These are phyloP conservation scores for Adansonia rubrostipa DNA, from an alignment of 441 rosid genomes.

Conservation along the genomic window DNA sequence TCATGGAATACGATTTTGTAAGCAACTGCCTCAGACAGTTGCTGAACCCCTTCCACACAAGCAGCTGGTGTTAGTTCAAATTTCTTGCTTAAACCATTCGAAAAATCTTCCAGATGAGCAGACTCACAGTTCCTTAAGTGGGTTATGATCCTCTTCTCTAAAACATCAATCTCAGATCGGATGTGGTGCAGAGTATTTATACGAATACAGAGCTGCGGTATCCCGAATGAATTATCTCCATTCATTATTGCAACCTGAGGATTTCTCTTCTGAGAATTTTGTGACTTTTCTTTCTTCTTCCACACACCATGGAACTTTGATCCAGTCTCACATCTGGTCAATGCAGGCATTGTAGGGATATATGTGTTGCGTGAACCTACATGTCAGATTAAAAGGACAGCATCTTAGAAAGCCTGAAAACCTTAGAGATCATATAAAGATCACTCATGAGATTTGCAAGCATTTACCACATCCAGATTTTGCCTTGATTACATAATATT, in stretches of 20 bases:
- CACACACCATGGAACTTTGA: slow-evolving; percentile 88
- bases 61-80: slow-evolving; percentile 84
- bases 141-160: slow-evolving; percentile 87
- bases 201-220: slow-evolving; percentile 76
- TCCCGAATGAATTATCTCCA: slow-evolving; percentile 69
- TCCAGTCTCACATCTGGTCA: slow-evolving; percentile 74
- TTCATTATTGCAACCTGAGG: slow-evolving; percentile 71
- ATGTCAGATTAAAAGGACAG: slow-evolving; percentile 28
- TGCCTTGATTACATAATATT: slow-evolving; percentile 78
- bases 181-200: slow-evolving; percentile 82
- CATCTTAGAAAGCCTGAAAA: slow-evolving; percentile 24
- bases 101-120: slow-evolving; percentile 80
- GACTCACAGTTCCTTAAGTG: slow-evolving; percentile 94
- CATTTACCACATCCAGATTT: slow-evolving; percentile 93
- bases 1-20: slow-evolving; percentile 87
- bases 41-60: slow-evolving; percentile 89
- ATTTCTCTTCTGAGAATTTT: slow-evolving; percentile 65
- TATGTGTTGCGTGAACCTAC: slow-evolving; percentile 76
- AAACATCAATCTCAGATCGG: slow-evolving; percentile 68
- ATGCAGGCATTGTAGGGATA: slow-evolving; percentile 88
- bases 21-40: slow-evolving; percentile 78
- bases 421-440: slow-evolving; percentile 11
- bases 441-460: slow-evolving; percentile 25
- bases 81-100: slow-evolving; percentile 79
- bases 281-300: slow-evolving; percentile 90